Evolutionary conservation across 176 grass and related monocot genomes (phyloP).

Genomic region (Guadua angustifolia): DNA sequence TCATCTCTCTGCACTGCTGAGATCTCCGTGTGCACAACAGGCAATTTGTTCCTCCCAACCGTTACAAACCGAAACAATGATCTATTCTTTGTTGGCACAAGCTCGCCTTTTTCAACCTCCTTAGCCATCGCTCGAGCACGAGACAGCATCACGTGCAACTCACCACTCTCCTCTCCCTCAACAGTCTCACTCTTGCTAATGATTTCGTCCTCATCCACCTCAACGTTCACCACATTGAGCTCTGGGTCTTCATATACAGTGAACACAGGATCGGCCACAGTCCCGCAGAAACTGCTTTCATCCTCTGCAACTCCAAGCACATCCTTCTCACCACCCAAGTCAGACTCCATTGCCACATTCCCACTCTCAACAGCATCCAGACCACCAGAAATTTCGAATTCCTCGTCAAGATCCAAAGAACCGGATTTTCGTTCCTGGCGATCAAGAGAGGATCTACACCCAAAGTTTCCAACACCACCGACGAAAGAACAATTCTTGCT

Average conservation of each 20-base stretch:
- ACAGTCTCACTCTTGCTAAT: constrained; percentile 22
- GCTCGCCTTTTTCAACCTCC: constrained; percentile 21
- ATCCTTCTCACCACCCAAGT: constrained; percentile 25
- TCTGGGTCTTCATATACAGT: constrained; percentile 32
- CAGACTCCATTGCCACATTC: not conserved
- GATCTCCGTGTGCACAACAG: not conserved
- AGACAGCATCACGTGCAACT: constrained; percentile 37
- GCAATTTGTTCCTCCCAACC: constrained; percentile 7
- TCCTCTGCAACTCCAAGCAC: constrained; percentile 31
- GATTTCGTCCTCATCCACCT: constrained; percentile 50
- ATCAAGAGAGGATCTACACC: not conserved
- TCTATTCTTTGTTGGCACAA: constrained; percentile 20
- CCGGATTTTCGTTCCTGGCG: not conserved
- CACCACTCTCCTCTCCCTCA: not conserved
- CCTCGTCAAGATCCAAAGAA: not conserved
- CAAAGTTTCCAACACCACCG: not conserved
- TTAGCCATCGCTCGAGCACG: constrained; percentile 32
- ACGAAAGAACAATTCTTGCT: not conserved
- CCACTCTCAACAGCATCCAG: not conserved
- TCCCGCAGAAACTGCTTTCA: constrained; percentile 11
- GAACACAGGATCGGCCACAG: constrained; percentile 30
- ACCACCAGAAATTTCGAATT: constrained; percentile 13
- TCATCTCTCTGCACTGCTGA: constrained; percentile 11
- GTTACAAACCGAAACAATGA: constrained; percentile 25
- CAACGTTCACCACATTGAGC: constrained; percentile 8